Evolutionary conservation across 306 rosid species (phyloP), one percentile per base, ranked within the genome.

Genomic region (Lathyrus tuberosus): DNA sequence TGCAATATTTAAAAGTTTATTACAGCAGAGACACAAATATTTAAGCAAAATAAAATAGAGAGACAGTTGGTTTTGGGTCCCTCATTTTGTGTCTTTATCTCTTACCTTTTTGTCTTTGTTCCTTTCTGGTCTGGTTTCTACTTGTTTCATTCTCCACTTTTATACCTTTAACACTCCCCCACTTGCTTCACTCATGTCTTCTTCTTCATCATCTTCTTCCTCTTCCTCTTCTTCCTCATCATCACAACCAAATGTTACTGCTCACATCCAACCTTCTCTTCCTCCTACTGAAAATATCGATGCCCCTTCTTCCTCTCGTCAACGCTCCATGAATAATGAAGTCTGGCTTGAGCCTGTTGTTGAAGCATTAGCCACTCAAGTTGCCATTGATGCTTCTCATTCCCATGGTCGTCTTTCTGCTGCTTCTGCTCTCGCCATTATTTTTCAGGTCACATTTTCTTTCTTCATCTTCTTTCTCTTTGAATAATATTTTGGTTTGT

Each of bases 51-150:
- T 78, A 84, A 85, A 81, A 82, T 78, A 33, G 82, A 65, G 63
- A 38, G 69, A 85, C 83, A 77, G 58, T 65, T 56, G 59, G 67
- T 67, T 67, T 83, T 87, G 95, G 99, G 96, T 74, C 95, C 95
- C 99, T 88, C 92, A 65, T 69, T 78, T 80, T 69, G 91, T 90
- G 96, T 90, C 98, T 87, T 86, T 81, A 82, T 88, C 95, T 74
- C 73, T 74, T 0, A 70, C 89, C 89, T 91, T 91, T 94, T 91
- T 93, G 97, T 90, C 90, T 88, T 82, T 80, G 83, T 80, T 82
- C 75, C 83, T 61, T 84, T 82, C 86, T 48, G 64, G 48, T 59
- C 71, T 16, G 9, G 61, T 24, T 24, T 54, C 61, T 54, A 24
- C 72, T 30, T 51, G 22, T 64, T 63, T 65, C 54, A 22, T 44